Conservation (phyloP, 768 basidiomycete genomes). For the Russula earlei region DNA sequence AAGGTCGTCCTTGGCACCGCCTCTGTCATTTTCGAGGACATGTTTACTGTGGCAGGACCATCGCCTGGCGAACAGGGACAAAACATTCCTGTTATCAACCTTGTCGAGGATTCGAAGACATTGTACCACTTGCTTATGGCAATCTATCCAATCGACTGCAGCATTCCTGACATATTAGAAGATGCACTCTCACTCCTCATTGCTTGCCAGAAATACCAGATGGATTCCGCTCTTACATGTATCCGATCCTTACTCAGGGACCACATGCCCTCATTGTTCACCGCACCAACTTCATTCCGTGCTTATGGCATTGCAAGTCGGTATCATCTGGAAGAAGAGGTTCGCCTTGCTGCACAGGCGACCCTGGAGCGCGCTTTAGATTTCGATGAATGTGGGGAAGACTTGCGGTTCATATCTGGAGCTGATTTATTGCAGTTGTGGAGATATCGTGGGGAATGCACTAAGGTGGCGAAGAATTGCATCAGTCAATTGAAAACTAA, state of each 20-base stretch:
- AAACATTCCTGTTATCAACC: no score
- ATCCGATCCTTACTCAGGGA: not conserved
- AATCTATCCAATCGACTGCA: not conserved
- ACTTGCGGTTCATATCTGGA: not conserved
- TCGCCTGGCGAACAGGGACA: no score
- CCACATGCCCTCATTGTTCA: not conserved
- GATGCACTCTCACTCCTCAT: not conserved
- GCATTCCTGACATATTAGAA: not conserved
- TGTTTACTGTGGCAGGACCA: no score
- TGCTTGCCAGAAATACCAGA: slow-evolving; percentile 8
- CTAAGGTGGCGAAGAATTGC: not conserved
- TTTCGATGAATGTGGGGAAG: not conserved
- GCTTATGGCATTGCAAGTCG: slow-evolving; percentile 4
- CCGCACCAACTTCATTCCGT: not conserved
- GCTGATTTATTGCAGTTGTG: not conserved
- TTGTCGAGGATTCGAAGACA: slow-evolving; percentile 1
- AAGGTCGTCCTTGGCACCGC: no score
- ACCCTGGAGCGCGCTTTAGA: not conserved
- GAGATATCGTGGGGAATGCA: not conserved
- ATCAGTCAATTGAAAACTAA: no score
- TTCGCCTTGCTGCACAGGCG: not conserved
- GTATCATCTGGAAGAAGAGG: slow-evolving; percentile 6
- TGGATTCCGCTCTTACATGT: not conserved
- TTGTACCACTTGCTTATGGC: not conserved
- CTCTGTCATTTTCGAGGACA: no score